Percentiles rank a stretch among this genome's conserved stretches.
These are phyloP conservation scores for Schoenoplectus triqueter DNA, from an alignment of 202 grass and related monocot species.

Conservation along the genomic window DNA sequence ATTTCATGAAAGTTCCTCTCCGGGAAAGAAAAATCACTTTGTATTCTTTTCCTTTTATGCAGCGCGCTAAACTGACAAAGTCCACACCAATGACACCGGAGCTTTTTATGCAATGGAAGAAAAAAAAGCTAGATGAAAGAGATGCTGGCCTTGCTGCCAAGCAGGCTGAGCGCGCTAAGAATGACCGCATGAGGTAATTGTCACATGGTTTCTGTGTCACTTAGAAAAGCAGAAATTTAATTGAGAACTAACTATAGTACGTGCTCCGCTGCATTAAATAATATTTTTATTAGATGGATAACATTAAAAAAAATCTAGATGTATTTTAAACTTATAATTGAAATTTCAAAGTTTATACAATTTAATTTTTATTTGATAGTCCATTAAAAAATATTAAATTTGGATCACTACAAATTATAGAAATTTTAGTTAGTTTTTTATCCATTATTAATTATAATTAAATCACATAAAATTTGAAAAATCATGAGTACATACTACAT, in stretches of 20 bases:
- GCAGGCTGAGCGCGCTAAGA: slow-evolving; percentile 92
- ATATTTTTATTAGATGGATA: too few relatives aligned
- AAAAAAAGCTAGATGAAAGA: slow-evolving; percentile 84
- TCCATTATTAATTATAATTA: too few relatives aligned
- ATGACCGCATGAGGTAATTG: slow-evolving; percentile 95
- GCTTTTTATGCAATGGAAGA: slow-evolving; percentile 95
- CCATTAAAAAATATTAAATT: too few relatives aligned
- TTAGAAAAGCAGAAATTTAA: slow-evolving; percentile 9
- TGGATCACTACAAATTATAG: too few relatives aligned
- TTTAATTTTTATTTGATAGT: too few relatives aligned
- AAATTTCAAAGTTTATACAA: too few relatives aligned
- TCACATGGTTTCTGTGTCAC: slow-evolving; percentile 19
- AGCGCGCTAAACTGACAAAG: slow-evolving; percentile 72
- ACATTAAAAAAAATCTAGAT: too few relatives aligned
- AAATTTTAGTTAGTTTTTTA: too few relatives aligned
- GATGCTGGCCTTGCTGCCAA: slow-evolving; percentile 73
- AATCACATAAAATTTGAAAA: too few relatives aligned
- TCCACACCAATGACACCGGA: slow-evolving; percentile 80
- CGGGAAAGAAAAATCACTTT: neutral
- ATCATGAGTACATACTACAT: too few relatives aligned
- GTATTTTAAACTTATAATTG: too few relatives aligned
- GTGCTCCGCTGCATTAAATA: too few relatives aligned
- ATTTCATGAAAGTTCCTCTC: neutral
- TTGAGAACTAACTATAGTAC: neutral
- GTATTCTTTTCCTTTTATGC: slow-evolving; percentile 38